Evolutionary conservation across 208 protist genomes (phyloP).

Genomic region (Trypanosoma cruzi): DNA sequence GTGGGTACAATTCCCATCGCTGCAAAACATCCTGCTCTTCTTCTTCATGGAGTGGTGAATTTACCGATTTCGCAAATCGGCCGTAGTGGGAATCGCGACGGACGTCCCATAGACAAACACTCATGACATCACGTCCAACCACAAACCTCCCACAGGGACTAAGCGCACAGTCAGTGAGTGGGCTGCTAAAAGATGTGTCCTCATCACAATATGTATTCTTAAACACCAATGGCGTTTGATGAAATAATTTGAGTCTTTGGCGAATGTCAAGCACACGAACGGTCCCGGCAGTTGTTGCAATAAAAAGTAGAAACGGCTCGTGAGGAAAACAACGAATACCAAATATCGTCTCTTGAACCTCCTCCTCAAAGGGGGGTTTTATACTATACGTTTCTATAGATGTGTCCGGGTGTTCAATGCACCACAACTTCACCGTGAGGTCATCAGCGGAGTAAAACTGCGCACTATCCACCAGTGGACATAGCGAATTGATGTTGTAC

Average conservation of each 20-base stretch:
- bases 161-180: conserved; percentile 77
- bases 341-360: conserved; percentile 60
- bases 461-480: conserved; percentile 59
- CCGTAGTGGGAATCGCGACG: conserved; percentile 38
- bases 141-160: conserved; percentile 87
- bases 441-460: conserved; percentile 90
- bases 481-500: conserved; percentile 87
- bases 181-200: conserved; percentile 54
- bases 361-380: conserved; percentile 59
- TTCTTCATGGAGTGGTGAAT: conserved; percentile 9
- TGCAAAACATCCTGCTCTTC: conserved; percentile 42
- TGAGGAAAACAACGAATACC: conserved; percentile 67
- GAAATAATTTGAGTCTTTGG: conserved; percentile 70
- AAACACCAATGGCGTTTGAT: conserved; percentile 66
- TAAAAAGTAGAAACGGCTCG: conserved; percentile 86
- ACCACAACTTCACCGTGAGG: conserved; percentile 85
- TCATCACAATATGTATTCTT: conserved; percentile 43
- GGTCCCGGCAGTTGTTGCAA: conserved; percentile 65
- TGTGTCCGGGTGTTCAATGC: conserved; percentile 83
- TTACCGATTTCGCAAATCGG: conserved; percentile 1
- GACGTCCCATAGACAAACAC: conserved; percentile 84
- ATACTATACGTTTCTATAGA: conserved; percentile 82
- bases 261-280: conserved; percentile 83
- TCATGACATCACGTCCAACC: conserved; percentile 79
- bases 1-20: conserved; percentile 78